Evolutionary conservation across 441 rosid genomes (phyloP).

Genomic region (Euphorbia celastroides): DNA sequence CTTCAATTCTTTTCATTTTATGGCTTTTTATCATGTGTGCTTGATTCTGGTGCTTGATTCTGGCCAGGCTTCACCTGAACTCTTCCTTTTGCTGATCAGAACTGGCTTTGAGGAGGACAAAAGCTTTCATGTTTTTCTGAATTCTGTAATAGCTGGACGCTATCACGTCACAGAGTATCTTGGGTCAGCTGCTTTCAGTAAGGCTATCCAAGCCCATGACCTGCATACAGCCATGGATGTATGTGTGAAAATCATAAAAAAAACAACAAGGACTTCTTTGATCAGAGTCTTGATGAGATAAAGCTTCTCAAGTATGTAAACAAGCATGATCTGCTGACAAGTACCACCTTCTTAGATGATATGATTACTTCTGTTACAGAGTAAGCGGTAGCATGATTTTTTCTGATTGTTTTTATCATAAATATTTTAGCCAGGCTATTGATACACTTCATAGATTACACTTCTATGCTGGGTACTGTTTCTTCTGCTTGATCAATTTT

Average conservation of each 20-base stretch:
- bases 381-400: conserved; percentile 25
- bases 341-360: conserved; percentile 73
- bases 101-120: conserved; percentile 93
- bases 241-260: conserved; percentile 91
- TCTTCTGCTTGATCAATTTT: background rate
- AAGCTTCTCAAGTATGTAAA: conserved; percentile 88
- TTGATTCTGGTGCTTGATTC: conserved; percentile 29
- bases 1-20: background rate
- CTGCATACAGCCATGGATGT: conserved; percentile 65
- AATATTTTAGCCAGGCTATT: background rate
- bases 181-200: conserved; percentile 95
- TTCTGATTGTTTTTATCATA: background rate
- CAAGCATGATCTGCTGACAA: conserved; percentile 76
- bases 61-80: conserved; percentile 16
- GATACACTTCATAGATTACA: background rate
- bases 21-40: conserved; percentile 14
- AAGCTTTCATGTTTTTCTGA: conserved; percentile 68
- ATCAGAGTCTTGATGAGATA: conserved; percentile 95
- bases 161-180: conserved; percentile 82
- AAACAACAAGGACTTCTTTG: conserved; percentile 93
- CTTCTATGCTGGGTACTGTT: background rate
- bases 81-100: conserved; percentile 41
- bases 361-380: conserved; percentile 92
- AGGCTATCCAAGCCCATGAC: conserved; percentile 88
- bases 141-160: conserved; percentile 78